Conservation (phyloP, 2,329 filamentous ascomycete species). For the Hansfordia pulvinata region DNA sequence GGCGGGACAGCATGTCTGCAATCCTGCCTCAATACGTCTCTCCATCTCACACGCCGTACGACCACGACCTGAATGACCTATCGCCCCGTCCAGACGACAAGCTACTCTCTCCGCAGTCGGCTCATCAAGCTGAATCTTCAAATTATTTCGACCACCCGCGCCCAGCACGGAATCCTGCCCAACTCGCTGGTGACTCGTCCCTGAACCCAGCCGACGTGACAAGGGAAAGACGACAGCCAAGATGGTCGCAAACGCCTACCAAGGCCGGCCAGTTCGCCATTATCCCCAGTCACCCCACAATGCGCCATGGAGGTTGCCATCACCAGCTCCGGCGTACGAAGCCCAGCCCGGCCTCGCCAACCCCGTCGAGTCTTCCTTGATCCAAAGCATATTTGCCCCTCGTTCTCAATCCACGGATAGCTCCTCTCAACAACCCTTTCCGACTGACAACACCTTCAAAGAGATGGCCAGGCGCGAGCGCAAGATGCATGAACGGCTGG, state of each 20-base stretch:
- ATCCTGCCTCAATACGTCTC: slow-evolving; percentile 9
- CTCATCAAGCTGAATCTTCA: slow-evolving; percentile 5
- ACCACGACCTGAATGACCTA: slow-evolving; percentile 16
- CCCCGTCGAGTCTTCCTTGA: slow-evolving; percentile 10
- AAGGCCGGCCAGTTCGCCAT: slow-evolving; percentile 4
- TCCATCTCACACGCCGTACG: slow-evolving; percentile 8
- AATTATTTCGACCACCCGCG: slow-evolving; percentile 8
- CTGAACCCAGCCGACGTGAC: slow-evolving; percentile 1
- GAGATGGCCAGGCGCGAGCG: slow-evolving; percentile 28
- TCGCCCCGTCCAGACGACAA: slow-evolving; percentile 15
- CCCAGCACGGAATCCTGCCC: slow-evolving; percentile 2
- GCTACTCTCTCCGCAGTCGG: slow-evolving; percentile 8
- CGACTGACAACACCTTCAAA: slow-evolving; percentile 15
- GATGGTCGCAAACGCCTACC: slow-evolving; percentile 9
- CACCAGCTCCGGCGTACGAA: background rate
- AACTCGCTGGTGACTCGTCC: background rate
- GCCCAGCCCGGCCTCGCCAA: slow-evolving; percentile 1
- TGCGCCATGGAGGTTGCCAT: background rate
- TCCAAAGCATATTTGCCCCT: slow-evolving; percentile 13
- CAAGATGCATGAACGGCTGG: slow-evolving; percentile 41
- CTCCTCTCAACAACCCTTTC: slow-evolving; percentile 4
- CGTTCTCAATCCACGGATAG: slow-evolving; percentile 6
- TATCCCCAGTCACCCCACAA: slow-evolving; percentile 3
- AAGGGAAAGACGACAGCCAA: slow-evolving; percentile 8
- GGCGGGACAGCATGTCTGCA: slow-evolving; percentile 10